Conservation (phyloP, 306 rosid species). For the Cicer yamashitae region DNA sequence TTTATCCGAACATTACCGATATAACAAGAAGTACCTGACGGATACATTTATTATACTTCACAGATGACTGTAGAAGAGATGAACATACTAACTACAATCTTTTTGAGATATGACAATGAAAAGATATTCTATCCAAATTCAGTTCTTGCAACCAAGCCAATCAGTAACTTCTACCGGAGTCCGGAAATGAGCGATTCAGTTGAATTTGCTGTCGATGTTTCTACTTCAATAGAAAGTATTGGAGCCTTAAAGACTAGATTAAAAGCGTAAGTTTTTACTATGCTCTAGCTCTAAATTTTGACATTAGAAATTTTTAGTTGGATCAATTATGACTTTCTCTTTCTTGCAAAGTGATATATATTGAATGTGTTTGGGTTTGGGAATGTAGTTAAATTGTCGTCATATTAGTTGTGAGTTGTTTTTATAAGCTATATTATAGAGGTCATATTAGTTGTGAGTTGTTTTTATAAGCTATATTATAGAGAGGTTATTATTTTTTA, state of each 20-base stretch:
- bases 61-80: conserved; percentile 94
- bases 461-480: too few relatives aligned
- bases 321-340: not conserved
- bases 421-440: too few relatives aligned
- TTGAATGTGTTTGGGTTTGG: too few relatives aligned
- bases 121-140: conserved; percentile 87
- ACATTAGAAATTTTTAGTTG: conserved; percentile 9
- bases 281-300: not conserved
- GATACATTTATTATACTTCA: conserved; percentile 31
- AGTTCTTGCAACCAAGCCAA: conserved; percentile 76
- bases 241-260: conserved; percentile 65
- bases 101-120: conserved; percentile 82
- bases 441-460: too few relatives aligned
- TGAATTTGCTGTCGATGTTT: conserved; percentile 70
- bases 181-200: conserved; percentile 81
- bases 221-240: conserved; percentile 74
- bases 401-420: too few relatives aligned
- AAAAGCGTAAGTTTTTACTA: conserved; percentile 58
- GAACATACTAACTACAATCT: conserved; percentile 81
- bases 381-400: too few relatives aligned
- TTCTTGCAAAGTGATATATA: not conserved
- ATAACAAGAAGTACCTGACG: conserved; percentile 21
- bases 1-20: not conserved
- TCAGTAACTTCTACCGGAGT: conserved; percentile 87
- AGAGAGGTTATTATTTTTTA: too few relatives aligned